Base-by-base conservation (phyloP, 768 basidiomycete genomes). In the Boletus vinaceobasis region DNA sequence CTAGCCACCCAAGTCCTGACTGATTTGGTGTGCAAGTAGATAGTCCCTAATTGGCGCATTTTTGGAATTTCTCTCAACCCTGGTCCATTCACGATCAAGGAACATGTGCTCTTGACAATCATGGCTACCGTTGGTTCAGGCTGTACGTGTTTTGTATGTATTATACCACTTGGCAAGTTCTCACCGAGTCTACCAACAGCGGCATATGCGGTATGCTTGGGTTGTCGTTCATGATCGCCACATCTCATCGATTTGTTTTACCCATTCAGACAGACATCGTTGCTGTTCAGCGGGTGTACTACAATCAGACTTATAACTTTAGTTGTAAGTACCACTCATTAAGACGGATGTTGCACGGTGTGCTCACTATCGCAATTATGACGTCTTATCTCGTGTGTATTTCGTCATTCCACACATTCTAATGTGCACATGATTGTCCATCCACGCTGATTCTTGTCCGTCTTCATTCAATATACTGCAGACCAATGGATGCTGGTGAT, bases 61-160 rank as follows among this genome's bases (percentile, higher is more conserved):
- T 81, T 85, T 35, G 86, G 87, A n/a, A 38, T 83, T 19, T 71
- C 79, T 15, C 66, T 88, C 43, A 89, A 89, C 67, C 86, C 87
- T 17, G 89, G 90, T 4, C 85, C 83, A 1, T 90, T 88, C 65
- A 81, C 79, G 23, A 86, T 90, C 66, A 90, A 91, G 72, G 89
- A 81, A 55, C 81, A 81, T 58, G 83, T 86, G 0, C 68, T 90
- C 21, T 78, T 88, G 48, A 87, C 83, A 0, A 82, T 89, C 59
- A 87, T 88, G 71, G 83, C 85, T 2, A 77, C 77, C 48, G 75
- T 79, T n/a, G 74, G 71, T n/a, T 60, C 55, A 17, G 15, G 43
- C 36, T 56, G 69, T 71, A 48, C 43, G 69, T 71, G 23, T 39
- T 33, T 23, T 36, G 0, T 48, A 1, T 29, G 7, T 1, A 19